Conservation (phyloP, 2,329 filamentous ascomycete species). For the Penicillium sp. region DNA sequence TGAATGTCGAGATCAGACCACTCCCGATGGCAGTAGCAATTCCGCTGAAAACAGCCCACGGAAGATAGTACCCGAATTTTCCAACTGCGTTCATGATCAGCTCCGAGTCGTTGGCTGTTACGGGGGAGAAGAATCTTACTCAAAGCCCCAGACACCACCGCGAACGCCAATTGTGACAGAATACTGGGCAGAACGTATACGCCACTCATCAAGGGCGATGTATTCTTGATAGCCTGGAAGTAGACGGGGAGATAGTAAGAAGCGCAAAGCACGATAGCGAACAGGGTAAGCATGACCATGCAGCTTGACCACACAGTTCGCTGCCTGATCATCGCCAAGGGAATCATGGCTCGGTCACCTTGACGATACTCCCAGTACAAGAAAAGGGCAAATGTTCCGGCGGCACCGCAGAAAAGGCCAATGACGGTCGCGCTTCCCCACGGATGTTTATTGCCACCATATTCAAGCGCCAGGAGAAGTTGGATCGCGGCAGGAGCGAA, state of each 20-base stretch:
- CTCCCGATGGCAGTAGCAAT: slow-evolving; percentile 29
- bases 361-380: slow-evolving; percentile 38
- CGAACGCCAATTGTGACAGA: slow-evolving; percentile 33
- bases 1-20: slow-evolving; percentile 45
- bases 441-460: slow-evolving; percentile 38
- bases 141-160: slow-evolving; percentile 32
- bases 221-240: slow-evolving; percentile 45
- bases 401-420: slow-evolving; percentile 47
- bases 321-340: slow-evolving; percentile 37
- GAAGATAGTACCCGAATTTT: slow-evolving; percentile 35
- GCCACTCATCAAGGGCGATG: slow-evolving; percentile 25
- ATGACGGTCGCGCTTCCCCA: slow-evolving; percentile 45
- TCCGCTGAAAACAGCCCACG: slow-evolving; percentile 21
- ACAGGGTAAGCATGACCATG: slow-evolving; percentile 9
- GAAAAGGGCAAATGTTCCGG: slow-evolving; percentile 38
- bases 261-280: slow-evolving; percentile 5
- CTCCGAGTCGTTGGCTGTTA: background rate
- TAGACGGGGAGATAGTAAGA: slow-evolving; percentile 37
- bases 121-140: slow-evolving; percentile 18
- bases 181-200: slow-evolving; percentile 27
- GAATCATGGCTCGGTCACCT: slow-evolving; percentile 45
- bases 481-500: slow-evolving; percentile 37
- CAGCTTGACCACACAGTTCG: slow-evolving; percentile 32
- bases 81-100: slow-evolving; percentile 18
- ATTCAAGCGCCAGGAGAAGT: slow-evolving; percentile 49